phyloP scores from a whole-genome alignment of 306 rosid species.

The Rubus idaeus region DNA sequence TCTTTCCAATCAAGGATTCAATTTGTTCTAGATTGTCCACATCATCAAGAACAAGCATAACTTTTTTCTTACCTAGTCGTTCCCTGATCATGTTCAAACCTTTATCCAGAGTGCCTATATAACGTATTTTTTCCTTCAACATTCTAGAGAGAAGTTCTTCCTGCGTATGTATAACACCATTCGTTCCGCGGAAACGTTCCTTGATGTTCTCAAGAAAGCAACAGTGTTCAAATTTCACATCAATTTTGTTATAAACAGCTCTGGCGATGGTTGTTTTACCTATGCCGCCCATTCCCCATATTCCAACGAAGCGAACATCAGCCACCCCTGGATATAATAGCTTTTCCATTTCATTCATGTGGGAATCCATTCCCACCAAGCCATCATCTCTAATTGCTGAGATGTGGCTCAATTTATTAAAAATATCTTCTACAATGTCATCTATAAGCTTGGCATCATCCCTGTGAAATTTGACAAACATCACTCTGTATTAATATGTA shows the following conservation, averaged over 20 bases:
- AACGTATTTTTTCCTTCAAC: not conserved
- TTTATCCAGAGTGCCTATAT: too few relatives aligned
- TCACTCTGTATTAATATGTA: too few relatives aligned
- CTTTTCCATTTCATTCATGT: not conserved
- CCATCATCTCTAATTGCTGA: not conserved
- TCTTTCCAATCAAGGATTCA: not conserved
- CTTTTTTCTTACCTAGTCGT: too few relatives aligned
- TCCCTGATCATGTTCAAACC: too few relatives aligned
- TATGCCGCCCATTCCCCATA: conserved; percentile 33
- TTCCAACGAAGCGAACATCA: conserved; percentile 16
- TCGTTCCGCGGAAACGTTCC: not conserved
- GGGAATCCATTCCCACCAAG: conserved; percentile 21
- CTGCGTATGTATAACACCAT: not conserved
- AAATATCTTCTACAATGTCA: not conserved
- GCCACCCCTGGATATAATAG: not conserved
- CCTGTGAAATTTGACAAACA: not conserved
- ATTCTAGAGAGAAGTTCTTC: not conserved
- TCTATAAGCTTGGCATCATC: not conserved
- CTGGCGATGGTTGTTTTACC: conserved; percentile 14
- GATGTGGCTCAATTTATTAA: not conserved
- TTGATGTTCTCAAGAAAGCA: conserved; percentile 11
- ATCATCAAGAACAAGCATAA: not conserved
- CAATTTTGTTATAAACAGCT: not conserved
- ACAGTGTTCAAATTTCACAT: not conserved
- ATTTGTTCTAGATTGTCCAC: not conserved